These are phyloP conservation scores for Calocybe gambosa DNA, from an alignment of 1,284 basidiomycete genomes.

Conservation along the genomic window DNA sequence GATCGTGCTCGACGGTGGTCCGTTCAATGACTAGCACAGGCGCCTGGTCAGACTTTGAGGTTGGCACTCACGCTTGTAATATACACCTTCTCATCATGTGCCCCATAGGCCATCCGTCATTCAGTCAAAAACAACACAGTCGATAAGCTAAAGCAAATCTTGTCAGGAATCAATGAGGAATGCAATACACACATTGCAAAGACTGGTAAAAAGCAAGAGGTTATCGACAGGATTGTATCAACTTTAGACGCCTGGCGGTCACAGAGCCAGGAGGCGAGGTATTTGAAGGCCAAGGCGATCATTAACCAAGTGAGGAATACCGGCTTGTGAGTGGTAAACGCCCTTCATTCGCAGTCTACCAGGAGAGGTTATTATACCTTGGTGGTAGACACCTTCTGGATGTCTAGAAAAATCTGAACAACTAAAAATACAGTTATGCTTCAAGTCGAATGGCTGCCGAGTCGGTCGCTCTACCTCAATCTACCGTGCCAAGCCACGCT, in stretches of 20 bases:
- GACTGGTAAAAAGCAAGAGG: constrained; percentile 79
- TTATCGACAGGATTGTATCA: constrained; percentile 63
- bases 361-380: not conserved
- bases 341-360: not conserved
- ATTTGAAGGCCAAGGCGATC: constrained; percentile 58
- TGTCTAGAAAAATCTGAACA: constrained; percentile 11
- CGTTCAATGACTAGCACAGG: constrained; percentile 40
- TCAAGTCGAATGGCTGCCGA: constrained; percentile 23
- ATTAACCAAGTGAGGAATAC: constrained; percentile 53
- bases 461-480: constrained; percentile 19
- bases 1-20: constrained; percentile 4
- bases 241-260: constrained; percentile 56
- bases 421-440: constrained; percentile 24
- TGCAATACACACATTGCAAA: constrained; percentile 62
- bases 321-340: constrained; percentile 50
- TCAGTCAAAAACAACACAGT: constrained; percentile 56
- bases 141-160: constrained; percentile 73
- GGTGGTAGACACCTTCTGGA: not conserved
- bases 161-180: constrained; percentile 68
- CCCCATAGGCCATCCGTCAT: constrained; percentile 36
- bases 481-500: constrained; percentile 19
- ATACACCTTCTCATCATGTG: not conserved
- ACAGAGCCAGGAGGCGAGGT: constrained; percentile 50
- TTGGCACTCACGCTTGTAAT: constrained; percentile 24
- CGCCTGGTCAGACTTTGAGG: constrained; percentile 59